Conservation (phyloP, 2,329 filamentous ascomycete genomes). For the Beauveria sp. region DNA sequence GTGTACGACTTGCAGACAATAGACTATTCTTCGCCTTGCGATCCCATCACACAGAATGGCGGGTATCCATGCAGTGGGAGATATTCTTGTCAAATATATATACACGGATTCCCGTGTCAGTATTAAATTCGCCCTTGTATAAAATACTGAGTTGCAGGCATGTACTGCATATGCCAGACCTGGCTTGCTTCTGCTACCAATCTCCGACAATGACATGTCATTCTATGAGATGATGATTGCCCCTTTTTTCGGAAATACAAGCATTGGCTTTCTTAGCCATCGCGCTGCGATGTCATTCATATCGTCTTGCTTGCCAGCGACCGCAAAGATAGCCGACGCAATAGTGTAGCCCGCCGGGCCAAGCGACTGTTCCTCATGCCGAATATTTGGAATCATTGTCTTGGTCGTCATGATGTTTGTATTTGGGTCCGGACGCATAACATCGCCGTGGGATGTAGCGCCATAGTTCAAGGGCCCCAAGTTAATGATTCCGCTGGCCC, state of each 20-base stretch:
- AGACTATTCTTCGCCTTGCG: no score
- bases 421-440: slow-evolving; percentile 20
- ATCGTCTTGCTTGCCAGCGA: background rate
- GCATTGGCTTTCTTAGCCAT: background rate
- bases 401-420: slow-evolving; percentile 19
- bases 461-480: background rate
- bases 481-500: slow-evolving; percentile 14
- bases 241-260: background rate
- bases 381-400: slow-evolving; percentile 17
- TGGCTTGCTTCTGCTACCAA: background rate
- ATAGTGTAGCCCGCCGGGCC: background rate
- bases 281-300: background rate
- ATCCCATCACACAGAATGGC: no score
- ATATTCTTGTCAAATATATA: no score
- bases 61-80: no score
- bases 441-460: background rate
- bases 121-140: no score
- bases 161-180: no score
- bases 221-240: no score
- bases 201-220: no score
- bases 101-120: no score
- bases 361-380: background rate
- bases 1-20: no score
- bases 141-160: no score
- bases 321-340: background rate